Evolutionary conservation across 2,329 filamentous ascomycete species (phyloP).

Genomic region (Aureobasidium melanogenum): DNA sequence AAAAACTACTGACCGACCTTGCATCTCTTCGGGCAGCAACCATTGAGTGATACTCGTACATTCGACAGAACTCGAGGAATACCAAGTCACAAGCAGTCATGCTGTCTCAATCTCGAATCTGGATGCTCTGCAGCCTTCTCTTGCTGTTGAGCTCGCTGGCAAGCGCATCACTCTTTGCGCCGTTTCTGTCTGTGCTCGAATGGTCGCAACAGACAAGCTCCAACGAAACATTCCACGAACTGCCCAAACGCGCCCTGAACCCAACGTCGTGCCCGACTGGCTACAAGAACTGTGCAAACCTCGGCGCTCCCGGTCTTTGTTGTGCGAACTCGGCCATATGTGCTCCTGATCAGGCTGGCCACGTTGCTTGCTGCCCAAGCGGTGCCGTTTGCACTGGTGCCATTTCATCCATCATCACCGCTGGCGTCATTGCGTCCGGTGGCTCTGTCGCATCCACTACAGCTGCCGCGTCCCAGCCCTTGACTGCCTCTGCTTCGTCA

Average conservation of each 20-base stretch:
- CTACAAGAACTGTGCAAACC: slow-evolving; percentile 44
- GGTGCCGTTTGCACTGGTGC: slow-evolving; percentile 50
- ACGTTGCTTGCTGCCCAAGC: slow-evolving; percentile 54
- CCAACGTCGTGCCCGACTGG: slow-evolving; percentile 39
- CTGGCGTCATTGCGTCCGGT: slow-evolving; percentile 22
- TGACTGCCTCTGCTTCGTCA: slow-evolving; percentile 17
- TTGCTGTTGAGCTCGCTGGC: background rate
- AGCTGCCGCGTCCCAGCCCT: slow-evolving; percentile 13
- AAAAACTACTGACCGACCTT: background rate
- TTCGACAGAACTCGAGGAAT: background rate
- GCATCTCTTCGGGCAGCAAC: background rate
- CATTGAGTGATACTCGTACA: background rate
- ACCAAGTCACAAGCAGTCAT: background rate
- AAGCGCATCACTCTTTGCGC: slow-evolving; percentile 12
- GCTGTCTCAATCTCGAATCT: background rate
- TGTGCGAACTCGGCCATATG: slow-evolving; percentile 46
- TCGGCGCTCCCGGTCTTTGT: slow-evolving; percentile 47
- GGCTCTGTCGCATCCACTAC: slow-evolving; percentile 16
- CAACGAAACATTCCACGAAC: slow-evolving; percentile 15
- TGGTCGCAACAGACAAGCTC: background rate
- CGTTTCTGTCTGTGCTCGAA: slow-evolving; percentile 11
- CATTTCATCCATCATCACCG: slow-evolving; percentile 31
- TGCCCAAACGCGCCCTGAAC: slow-evolving; percentile 28
- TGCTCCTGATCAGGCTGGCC: slow-evolving; percentile 45
- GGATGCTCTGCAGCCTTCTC: background rate